Base-by-base conservation (phyloP, 768 basidiomycete species). In the Daedaleopsis nitida region DNA sequence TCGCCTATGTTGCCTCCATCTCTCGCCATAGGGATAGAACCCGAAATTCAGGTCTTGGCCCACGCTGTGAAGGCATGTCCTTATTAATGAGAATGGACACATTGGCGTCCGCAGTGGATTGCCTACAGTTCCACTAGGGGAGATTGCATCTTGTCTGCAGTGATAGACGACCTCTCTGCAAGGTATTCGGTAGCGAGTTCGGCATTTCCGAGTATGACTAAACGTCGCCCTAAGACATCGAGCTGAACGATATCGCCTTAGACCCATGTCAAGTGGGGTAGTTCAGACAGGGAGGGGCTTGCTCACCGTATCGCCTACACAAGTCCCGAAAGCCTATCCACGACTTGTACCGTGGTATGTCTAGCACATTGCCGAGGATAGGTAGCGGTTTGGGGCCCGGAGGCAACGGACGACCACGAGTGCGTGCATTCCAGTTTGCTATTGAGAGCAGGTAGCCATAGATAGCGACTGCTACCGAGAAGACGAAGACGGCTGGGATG, bases 331-430 rank as follows among this genome's bases (percentile, higher is more conserved):
- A 24, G 16, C 23, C 19, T 11, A 32, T 14, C 43, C 64, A 59
- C 60, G 58, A 43, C 27, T 67, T 57, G 17, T 55, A 17, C 23
- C 35, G 63, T 1, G 69, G 69, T 37, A 70, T 63, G 48, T 69
- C 63, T 7, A 65, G 32, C 21, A 69, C 32, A 48, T 69, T 70
- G 17, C 69, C 69, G 6, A 69, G 59, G 12, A 70, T 45, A 19
- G 69, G 69, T 27, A 65, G 67, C 16, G 63, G 60, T 17, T 58
- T 66, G 9, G 69, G 69, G 32, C 69, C 69, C 0, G 68, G 68
- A 24, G 69, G 69, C 32, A 67, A 65, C 2, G 68, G 66, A n/a
- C 61, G 37, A 13, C 63, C 57, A 3, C 37, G n/a, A 39, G n/a
- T 24, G n/a, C 38, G 34, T 39, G 23, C n/a, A 14, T 16, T 23